A percentile compares a stretch with the other conserved stretches of the same genome.
Conservation (phyloP, 257 asterid genomes). For the Scutellaria galericulata region DNA sequence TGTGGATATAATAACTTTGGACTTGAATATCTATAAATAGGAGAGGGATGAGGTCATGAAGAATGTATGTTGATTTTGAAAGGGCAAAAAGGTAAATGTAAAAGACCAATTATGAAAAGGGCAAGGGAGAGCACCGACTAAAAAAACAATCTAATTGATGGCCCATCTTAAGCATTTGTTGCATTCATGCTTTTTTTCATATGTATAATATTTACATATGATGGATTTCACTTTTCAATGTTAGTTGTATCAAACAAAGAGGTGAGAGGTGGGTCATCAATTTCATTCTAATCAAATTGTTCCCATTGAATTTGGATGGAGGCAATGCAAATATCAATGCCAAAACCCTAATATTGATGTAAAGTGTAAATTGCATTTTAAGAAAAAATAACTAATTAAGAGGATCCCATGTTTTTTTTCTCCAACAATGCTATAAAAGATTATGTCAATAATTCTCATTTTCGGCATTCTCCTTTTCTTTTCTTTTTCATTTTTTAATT, state of each 20-base stretch:
- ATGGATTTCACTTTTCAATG: slow-evolving; percentile 22
- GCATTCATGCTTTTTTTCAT: slow-evolving; percentile 13
- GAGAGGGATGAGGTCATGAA: too few species aligned
- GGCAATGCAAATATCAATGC: slow-evolving; percentile 3
- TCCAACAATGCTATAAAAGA: too few species aligned
- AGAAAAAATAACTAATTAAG: too few species aligned
- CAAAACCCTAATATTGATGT: not conserved
- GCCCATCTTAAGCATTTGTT: slow-evolving; percentile 32
- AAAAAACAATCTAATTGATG: slow-evolving; percentile 27
- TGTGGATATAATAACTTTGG: too few species aligned
- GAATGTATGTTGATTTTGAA: too few species aligned
- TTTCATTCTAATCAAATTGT: slow-evolving; percentile 25
- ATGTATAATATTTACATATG: not conserved
- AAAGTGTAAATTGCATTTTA: not conserved
- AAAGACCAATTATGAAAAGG: too few species aligned
- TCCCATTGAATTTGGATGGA: slow-evolving; percentile 31
- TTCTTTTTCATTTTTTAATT: too few species aligned
- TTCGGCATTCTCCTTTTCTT: too few species aligned
- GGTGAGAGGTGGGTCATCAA: slow-evolving; percentile 17
- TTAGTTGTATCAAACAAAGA: not conserved
- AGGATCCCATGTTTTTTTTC: too few species aligned
- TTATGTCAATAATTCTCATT: too few species aligned
- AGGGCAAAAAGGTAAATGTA: not conserved
- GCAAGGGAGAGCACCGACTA: slow-evolving; percentile 16
- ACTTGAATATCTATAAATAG: too few species aligned